Evolutionary conservation across 805 yeast genomes (phyloP).

Genomic region (Cyberlindnera subsufficiens): DNA sequence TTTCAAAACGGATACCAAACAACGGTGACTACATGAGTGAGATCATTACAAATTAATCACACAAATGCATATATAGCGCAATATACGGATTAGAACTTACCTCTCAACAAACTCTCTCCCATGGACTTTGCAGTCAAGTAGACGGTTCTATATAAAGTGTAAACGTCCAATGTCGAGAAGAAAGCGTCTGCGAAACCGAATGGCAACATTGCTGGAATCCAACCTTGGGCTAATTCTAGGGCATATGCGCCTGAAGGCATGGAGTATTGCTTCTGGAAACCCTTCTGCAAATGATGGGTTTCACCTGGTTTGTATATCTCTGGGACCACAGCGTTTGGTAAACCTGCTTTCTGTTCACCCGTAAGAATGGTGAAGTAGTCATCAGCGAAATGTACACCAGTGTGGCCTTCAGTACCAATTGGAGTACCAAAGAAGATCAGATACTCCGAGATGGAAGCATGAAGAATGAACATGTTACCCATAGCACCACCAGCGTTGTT

Average conservation of each 20-base stretch:
- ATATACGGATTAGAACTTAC: slow-evolving; percentile 44
- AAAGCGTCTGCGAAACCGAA: slow-evolving; percentile 84
- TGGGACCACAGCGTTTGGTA: slow-evolving; percentile 54
- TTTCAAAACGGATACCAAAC: too few relatives aligned
- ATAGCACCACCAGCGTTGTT: slow-evolving; percentile 99
- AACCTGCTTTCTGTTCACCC: slow-evolving; percentile 75
- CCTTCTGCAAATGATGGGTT: slow-evolving; percentile 71
- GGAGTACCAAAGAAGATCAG: slow-evolving; percentile 91
- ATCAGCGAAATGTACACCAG: slow-evolving; percentile 95
- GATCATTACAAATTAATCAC: too few relatives aligned
- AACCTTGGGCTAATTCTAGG: slow-evolving; percentile 94
- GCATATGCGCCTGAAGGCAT: slow-evolving; percentile 86
- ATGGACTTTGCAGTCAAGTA: slow-evolving; percentile 76
- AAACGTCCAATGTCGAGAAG: slow-evolving; percentile 74
- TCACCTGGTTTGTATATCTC: slow-evolving; percentile 85
- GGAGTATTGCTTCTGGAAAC: slow-evolving; percentile 73
- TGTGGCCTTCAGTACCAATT: slow-evolving; percentile 92
- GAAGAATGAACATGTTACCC: slow-evolving; percentile 93
- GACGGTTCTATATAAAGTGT: slow-evolving; percentile 62
- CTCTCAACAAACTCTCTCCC: slow-evolving; percentile 57
- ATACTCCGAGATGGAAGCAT: slow-evolving; percentile 91
- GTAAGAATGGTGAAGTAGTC: slow-evolving; percentile 89
- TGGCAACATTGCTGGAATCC: slow-evolving; percentile 97
- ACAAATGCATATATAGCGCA: too few relatives aligned
- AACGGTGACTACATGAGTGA: too few relatives aligned